Conservation (phyloP, 2,329 filamentous ascomycete species). For the Phialophora expanda region DNA sequence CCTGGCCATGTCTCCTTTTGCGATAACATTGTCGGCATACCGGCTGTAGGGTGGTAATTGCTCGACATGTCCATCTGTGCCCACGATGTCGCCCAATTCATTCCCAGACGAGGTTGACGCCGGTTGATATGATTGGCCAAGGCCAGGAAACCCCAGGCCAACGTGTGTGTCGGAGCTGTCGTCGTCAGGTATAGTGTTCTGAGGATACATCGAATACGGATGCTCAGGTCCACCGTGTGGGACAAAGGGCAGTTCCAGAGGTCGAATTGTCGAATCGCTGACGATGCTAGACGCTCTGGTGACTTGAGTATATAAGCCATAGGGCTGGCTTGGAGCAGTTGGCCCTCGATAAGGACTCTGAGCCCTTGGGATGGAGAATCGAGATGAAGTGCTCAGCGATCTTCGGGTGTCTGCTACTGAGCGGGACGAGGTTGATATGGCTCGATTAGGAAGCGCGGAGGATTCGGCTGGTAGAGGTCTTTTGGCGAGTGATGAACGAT, state of each 20-base stretch:
- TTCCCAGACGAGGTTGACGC: constrained; percentile 74
- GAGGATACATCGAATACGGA: constrained; percentile 84
- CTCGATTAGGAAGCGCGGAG: constrained; percentile 30
- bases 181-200: constrained; percentile 70
- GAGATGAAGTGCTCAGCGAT: constrained; percentile 53
- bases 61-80: constrained; percentile 85
- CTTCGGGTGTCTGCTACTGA: constrained; percentile 46
- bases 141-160: constrained; percentile 75
- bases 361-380: constrained; percentile 53
- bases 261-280: constrained; percentile 71
- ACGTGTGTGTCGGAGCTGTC: constrained; percentile 44
- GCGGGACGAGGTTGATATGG: constrained; percentile 35
- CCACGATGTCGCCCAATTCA: constrained; percentile 84
- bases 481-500: constrained; percentile 25
- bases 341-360: constrained; percentile 72
- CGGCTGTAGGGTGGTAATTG: constrained; percentile 89
- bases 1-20: constrained; percentile 54
- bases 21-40: constrained; percentile 76
- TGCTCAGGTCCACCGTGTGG: constrained; percentile 72
- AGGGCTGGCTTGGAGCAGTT: constrained; percentile 79
- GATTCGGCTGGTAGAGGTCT: constrained; percentile 18
- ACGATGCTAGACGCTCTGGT: constrained; percentile 67
- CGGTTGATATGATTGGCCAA: constrained; percentile 70
- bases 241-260: constrained; percentile 63
- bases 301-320: constrained; percentile 78